A percentile compares a stretch with the other conserved stretches of the same genome.
Conservation (phyloP, 306 rosid genomes). For the Medicago ruthenica region DNA sequence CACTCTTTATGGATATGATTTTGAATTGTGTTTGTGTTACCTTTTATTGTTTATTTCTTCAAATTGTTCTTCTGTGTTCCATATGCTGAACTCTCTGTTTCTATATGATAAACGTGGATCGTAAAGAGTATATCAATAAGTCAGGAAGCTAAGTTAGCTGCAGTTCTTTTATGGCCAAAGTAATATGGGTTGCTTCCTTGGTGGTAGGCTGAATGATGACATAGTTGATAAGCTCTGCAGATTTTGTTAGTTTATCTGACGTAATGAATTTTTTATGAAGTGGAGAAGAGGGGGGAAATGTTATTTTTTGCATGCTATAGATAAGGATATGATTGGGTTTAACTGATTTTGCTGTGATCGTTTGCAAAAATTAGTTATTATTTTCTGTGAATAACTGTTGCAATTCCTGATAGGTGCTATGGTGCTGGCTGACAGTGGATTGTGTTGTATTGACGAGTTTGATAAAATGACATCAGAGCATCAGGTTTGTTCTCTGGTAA, state of each 20-base stretch:
- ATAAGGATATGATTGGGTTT: slow-evolving; percentile 33
- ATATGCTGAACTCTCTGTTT: slow-evolving; percentile 30
- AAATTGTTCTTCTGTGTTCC: slow-evolving; percentile 16
- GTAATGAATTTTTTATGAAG: slow-evolving; percentile 7
- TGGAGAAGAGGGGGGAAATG: not conserved
- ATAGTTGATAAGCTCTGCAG: slow-evolving; percentile 31
- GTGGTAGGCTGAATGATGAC: slow-evolving; percentile 24
- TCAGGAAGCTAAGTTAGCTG: slow-evolving; percentile 23
- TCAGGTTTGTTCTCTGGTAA: slow-evolving; percentile 72
- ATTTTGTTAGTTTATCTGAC: slow-evolving; percentile 25
- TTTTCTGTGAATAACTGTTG: slow-evolving; percentile 38
- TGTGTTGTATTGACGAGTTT: slow-evolving; percentile 94
- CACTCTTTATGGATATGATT: not conserved
- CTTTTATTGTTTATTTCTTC: slow-evolving; percentile 19
- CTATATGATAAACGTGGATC: slow-evolving; percentile 9
- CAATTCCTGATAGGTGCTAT: slow-evolving; percentile 73
- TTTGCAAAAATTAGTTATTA: slow-evolving; percentile 16
- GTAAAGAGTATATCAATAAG: not conserved
- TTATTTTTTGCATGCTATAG: slow-evolving; percentile 6
- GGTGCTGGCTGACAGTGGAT: slow-evolving; percentile 95
- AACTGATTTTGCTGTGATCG: slow-evolving; percentile 21
- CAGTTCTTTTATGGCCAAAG: slow-evolving; percentile 37
- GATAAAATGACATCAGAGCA: slow-evolving; percentile 95
- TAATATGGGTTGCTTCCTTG: slow-evolving; percentile 37
- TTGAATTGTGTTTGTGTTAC: slow-evolving; percentile 31